phyloP scores from a whole-genome alignment of 306 rosid species.

The Pachyrhizus erosus region DNA sequence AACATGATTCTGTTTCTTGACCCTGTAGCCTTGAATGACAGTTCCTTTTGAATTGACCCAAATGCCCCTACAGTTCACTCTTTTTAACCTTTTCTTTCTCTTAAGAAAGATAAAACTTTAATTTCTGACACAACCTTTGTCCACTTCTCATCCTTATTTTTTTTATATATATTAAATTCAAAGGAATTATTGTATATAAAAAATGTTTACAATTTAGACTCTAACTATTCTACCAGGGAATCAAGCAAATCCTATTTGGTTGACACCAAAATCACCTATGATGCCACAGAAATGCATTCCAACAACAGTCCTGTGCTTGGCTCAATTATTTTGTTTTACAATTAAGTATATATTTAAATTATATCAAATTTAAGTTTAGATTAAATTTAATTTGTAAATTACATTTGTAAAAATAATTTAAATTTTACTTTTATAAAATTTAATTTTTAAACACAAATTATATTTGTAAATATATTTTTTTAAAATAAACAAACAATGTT shows the following conservation, averaged over 20 bases:
- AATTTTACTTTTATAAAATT: too few species aligned
- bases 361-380: too few species aligned
- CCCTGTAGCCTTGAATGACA: constrained; percentile 71
- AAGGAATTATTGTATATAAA: not conserved
- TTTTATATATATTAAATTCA: not conserved
- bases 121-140: constrained; percentile 52
- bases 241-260: not conserved
- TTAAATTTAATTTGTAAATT: too few species aligned
- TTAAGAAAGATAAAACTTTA: constrained; percentile 34
- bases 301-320: not conserved
- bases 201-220: not conserved
- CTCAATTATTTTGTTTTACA: not conserved
- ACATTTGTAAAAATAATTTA: too few species aligned
- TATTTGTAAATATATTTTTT: too few species aligned
- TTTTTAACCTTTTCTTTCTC: constrained; percentile 30
- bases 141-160: constrained; percentile 27
- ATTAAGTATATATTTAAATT: too few species aligned
- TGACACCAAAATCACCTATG: not conserved
- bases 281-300: not conserved
- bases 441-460: too few species aligned
- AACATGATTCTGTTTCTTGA: constrained; percentile 71
- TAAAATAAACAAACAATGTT: too few species aligned
- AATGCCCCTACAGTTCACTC: constrained; percentile 49
- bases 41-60: constrained; percentile 56
- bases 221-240: not conserved